Percentiles rank a stretch among this genome's conserved stretches.
These are phyloP conservation scores for Wickerhamomyces sydowiorum DNA, from an alignment of 805 yeast genomes.

Conservation along the genomic window DNA sequence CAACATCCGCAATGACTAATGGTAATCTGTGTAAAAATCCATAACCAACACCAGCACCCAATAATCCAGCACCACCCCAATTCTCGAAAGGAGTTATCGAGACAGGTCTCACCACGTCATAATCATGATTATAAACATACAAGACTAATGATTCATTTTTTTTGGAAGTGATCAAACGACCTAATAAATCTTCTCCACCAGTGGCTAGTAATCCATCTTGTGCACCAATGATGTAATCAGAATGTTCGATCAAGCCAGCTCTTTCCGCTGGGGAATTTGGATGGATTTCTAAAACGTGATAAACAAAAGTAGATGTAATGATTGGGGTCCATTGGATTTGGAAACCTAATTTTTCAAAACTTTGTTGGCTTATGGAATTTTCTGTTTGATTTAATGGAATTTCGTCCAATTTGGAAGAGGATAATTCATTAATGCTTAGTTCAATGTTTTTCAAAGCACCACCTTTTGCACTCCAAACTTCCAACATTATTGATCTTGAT, in stretches of 20 bases:
- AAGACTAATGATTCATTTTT: conserved; percentile 42
- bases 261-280: conserved; percentile 74
- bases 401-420: conserved; percentile 23
- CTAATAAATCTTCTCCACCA: conserved; percentile 81
- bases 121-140: conserved; percentile 84
- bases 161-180: conserved; percentile 55
- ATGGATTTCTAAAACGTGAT: conserved; percentile 76
- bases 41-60: conserved; percentile 95
- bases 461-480: conserved; percentile 87
- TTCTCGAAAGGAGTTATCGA: conserved; percentile 64
- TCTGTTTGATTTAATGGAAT: conserved; percentile 14
- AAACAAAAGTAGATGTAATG: conserved; percentile 71
- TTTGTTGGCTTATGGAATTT: conserved; percentile 23
- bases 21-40: conserved; percentile 89
- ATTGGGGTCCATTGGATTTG: conserved; percentile 75
- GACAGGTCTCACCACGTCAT: conserved; percentile 81
- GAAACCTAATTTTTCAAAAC: conserved; percentile 53
- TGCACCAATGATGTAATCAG: conserved; percentile 86
- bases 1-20: conserved; percentile 40
- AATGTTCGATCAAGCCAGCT: conserved; percentile 78
- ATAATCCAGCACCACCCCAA: conserved; percentile 80
- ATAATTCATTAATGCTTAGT: conserved; percentile 25
- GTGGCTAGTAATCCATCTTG: conserved; percentile 79
- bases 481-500: conserved; percentile 41
- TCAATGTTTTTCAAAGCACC: conserved; percentile 44